A percentile compares a stretch with the other conserved stretches of the same genome.
These are phyloP conservation scores for Aspergillus pseudoviridinutans DNA, from an alignment of 2,329 filamentous ascomycete species.

Conservation along the genomic window DNA sequence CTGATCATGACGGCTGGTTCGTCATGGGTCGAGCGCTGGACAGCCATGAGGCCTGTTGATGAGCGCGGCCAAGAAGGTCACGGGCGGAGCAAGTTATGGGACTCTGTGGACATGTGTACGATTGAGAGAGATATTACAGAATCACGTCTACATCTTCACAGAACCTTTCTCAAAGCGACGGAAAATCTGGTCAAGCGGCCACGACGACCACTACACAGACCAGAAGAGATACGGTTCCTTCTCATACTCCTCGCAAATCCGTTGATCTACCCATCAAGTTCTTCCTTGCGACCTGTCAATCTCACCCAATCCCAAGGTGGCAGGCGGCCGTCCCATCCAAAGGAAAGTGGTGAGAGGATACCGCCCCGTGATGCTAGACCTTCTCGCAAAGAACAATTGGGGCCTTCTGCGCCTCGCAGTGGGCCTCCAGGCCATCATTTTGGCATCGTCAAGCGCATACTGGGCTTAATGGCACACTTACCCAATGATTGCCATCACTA, in stretches of 20 bases:
- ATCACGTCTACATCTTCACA: slow-evolving; percentile 66
- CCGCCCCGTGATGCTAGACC: slow-evolving; percentile 14
- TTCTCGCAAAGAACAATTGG: slow-evolving; percentile 13
- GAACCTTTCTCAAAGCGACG: slow-evolving; percentile 69
- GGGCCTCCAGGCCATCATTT: slow-evolving; percentile 65
- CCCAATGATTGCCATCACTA: slow-evolving; percentile 72
- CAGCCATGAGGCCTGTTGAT: slow-evolving; percentile 46
- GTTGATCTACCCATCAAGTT: slow-evolving; percentile 54
- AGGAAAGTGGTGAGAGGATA: slow-evolving; percentile 14
- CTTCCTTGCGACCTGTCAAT: slow-evolving; percentile 13
- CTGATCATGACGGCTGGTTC: slow-evolving; percentile 63
- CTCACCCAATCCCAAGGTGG: slow-evolving; percentile 17
- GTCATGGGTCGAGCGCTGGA: slow-evolving; percentile 60
- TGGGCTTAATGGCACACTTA: slow-evolving; percentile 75
- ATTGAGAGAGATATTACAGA: slow-evolving; percentile 53
- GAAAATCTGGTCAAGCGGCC: slow-evolving; percentile 79
- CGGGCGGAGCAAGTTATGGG: slow-evolving; percentile 27
- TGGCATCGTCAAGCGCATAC: slow-evolving; percentile 76
- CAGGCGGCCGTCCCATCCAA: slow-evolving; percentile 28
- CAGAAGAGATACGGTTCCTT: slow-evolving; percentile 71
- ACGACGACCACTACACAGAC: slow-evolving; percentile 62
- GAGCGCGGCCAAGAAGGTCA: slow-evolving; percentile 18
- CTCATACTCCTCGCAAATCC: slow-evolving; percentile 77
- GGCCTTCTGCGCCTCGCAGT: slow-evolving; percentile 15
- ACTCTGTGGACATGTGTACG: slow-evolving; percentile 41